A percentile compares a stretch with the other conserved stretches of the same genome.
These are phyloP conservation scores for Cladobotryum protrusum DNA, from an alignment of 2,329 filamentous ascomycete genomes.

Conservation along the genomic window DNA sequence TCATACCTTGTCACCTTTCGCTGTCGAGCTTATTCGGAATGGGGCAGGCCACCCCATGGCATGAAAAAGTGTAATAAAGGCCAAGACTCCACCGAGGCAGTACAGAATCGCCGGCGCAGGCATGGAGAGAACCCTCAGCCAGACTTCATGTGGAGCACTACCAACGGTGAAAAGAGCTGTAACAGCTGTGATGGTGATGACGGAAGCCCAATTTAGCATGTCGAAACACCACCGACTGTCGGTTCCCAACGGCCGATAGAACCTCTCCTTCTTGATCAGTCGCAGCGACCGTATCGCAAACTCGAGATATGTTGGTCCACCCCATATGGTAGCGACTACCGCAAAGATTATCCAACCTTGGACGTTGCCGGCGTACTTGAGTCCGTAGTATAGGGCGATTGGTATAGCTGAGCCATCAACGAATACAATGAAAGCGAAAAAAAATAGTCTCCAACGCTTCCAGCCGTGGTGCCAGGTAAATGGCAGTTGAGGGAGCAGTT, in stretches of 20 bases:
- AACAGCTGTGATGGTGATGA: slow-evolving; percentile 42
- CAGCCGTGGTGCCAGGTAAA: slow-evolving; percentile 37
- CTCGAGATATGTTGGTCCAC: slow-evolving; percentile 48
- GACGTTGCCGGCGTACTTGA: slow-evolving; percentile 36
- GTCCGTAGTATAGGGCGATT: slow-evolving; percentile 46
- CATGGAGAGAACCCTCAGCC: slow-evolving; percentile 45
- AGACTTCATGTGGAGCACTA: slow-evolving; percentile 44
- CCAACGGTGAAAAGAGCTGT: slow-evolving; percentile 45
- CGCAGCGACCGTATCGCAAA: slow-evolving; percentile 44
- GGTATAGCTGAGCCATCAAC: slow-evolving; percentile 39
- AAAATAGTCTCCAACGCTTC: slow-evolving; percentile 37
- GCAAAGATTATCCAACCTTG: slow-evolving; percentile 42
- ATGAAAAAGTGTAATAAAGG: slow-evolving; percentile 30
- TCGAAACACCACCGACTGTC: slow-evolving; percentile 44
- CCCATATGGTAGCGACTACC: slow-evolving; percentile 49
- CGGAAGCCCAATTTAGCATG: slow-evolving; percentile 40
- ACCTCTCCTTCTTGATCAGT: slow-evolving; percentile 42
- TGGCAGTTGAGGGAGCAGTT: slow-evolving; percentile 33
- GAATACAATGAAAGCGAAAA: slow-evolving; percentile 43
- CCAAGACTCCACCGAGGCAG: slow-evolving; percentile 37
- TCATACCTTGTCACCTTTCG: slow-evolving; percentile 42
- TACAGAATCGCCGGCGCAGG: slow-evolving; percentile 46
- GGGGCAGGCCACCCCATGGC: slow-evolving; percentile 42
- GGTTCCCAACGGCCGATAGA: slow-evolving; percentile 44
- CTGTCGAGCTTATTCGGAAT: slow-evolving; percentile 58